phyloP scores from a whole-genome alignment of 2,329 filamentous ascomycete genomes.

The Colletotrichum tofieldiae region DNA sequence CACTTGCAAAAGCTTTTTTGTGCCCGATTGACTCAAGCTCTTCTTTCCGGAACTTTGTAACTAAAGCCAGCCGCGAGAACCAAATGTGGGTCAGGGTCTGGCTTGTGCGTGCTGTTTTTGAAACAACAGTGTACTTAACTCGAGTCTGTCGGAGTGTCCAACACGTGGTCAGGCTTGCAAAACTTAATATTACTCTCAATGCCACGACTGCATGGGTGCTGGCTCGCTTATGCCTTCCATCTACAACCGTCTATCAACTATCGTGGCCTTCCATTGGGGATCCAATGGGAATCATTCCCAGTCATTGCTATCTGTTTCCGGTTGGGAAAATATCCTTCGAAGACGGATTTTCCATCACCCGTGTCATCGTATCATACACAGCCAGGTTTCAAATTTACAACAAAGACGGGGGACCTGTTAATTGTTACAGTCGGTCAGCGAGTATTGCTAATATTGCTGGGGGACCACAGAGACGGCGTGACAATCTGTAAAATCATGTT shows the following conservation, averaged over 20 bases:
- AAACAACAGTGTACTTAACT: conserved; percentile 25
- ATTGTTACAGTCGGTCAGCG: background rate
- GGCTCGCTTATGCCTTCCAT: background rate
- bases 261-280: background rate
- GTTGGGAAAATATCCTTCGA: background rate
- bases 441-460: background rate
- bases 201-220: background rate
- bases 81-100: background rate
- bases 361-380: background rate
- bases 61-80: conserved; percentile 5
- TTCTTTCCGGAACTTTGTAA: conserved; percentile 36
- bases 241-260: background rate
- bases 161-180: background rate
- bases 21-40: conserved; percentile 25
- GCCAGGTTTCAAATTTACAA: background rate
- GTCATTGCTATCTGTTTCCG: background rate
- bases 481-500: background rate
- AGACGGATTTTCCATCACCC: background rate
- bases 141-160: background rate
- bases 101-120: conserved; percentile 12
- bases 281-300: background rate
- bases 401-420: background rate
- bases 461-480: background rate
- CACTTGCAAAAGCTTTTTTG: background rate
- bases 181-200: conserved; percentile 3